Evolutionary conservation across 2,329 filamentous ascomycete species (phyloP).

Genomic region (Arthrobotrys musiformis): DNA sequence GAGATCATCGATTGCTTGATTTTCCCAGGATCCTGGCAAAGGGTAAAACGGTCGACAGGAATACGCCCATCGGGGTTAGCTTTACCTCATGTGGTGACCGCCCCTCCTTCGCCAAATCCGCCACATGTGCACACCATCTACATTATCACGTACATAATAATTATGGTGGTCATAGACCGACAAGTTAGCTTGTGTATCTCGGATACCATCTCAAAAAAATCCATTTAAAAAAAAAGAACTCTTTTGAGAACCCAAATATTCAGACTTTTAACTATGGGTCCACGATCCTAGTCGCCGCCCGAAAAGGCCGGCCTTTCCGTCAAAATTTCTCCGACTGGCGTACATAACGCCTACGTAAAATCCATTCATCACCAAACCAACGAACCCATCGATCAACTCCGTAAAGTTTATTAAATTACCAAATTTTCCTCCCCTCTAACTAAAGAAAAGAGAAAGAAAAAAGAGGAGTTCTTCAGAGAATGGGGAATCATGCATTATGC

Average conservation of each 20-base stretch:
- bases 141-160: not conserved
- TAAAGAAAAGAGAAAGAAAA: too few species aligned
- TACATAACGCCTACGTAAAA: too few species aligned
- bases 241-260: not conserved
- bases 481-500: constrained; percentile 3
- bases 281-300: too few species aligned
- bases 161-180: not conserved
- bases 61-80: constrained; percentile 25
- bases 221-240: too few species aligned
- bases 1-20: not conserved
- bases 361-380: too few species aligned
- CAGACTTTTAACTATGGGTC: not conserved
- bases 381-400: too few species aligned
- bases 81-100: constrained; percentile 27
- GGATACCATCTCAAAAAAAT: not conserved
- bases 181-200: not conserved
- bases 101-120: constrained; percentile 21
- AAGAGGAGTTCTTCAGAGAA: constrained; percentile 4
- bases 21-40: constrained; percentile 16
- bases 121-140: not conserved
- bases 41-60: constrained; percentile 21
- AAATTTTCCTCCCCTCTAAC: too few species aligned
- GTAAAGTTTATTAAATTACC: too few species aligned
- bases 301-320: too few species aligned
- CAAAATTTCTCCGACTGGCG: not conserved